Evolutionary conservation across 140 eudicot genomes (phyloP).

Genomic region (Senecio squalidus): DNA sequence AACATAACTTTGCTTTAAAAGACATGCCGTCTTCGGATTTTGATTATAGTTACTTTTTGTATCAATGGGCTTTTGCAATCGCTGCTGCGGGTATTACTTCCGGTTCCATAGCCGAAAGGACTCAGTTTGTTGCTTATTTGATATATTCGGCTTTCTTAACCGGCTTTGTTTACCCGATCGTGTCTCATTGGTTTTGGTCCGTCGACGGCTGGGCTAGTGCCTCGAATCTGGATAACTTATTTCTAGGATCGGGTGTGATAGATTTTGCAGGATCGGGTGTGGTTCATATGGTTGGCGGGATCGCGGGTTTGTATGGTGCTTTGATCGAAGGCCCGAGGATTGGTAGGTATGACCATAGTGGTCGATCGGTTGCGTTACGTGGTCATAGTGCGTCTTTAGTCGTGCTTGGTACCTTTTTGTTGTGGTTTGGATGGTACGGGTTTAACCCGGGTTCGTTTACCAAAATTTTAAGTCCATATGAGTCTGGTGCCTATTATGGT

Average conservation of each 20-base stretch:
- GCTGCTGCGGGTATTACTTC: conserved; percentile 52
- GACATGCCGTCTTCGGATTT: conserved; percentile 6
- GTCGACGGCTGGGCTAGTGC: conserved; percentile 60
- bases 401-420: conserved; percentile 49
- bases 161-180: conserved; percentile 45
- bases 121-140: conserved; percentile 48
- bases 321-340: conserved; percentile 49
- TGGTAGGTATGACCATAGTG: conserved; percentile 37
- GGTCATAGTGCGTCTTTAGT: conserved; percentile 65
- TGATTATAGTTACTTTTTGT: conserved; percentile 34
- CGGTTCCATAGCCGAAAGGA: conserved; percentile 50
- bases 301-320: conserved; percentile 48
- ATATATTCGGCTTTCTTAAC: conserved; percentile 39
- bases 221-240: conserved; percentile 1
- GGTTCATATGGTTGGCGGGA: conserved; percentile 55
- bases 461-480: conserved; percentile 34
- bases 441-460: conserved; percentile 71
- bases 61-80: conserved; percentile 50
- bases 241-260: conserved; percentile 45
- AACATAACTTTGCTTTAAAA: conserved; percentile 28
- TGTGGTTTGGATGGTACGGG: conserved; percentile 85
- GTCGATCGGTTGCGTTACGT: conserved; percentile 26
- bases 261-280: conserved; percentile 60
- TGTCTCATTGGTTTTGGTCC: conserved; percentile 61
- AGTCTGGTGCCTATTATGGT: conserved; percentile 40